These are phyloP conservation scores for Sarocladium brachiariae DNA, from an alignment of 2,329 filamentous ascomycete species.

Conservation along the genomic window DNA sequence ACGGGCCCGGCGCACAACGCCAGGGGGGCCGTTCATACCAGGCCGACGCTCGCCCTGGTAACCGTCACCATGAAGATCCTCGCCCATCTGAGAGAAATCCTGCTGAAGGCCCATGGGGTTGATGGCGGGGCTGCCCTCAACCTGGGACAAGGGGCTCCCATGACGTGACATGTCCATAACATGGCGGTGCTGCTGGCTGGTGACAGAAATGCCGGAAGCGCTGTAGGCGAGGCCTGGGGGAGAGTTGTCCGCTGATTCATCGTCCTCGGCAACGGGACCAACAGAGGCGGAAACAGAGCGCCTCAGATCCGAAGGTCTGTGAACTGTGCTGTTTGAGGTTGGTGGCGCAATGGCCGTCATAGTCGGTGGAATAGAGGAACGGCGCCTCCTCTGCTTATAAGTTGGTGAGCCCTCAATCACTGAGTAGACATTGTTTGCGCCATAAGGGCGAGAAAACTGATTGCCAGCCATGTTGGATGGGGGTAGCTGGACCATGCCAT, in stretches of 20 bases:
- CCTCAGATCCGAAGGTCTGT: constrained; percentile 83
- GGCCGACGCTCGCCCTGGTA: constrained; percentile 50
- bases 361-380: constrained; percentile 83
- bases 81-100: constrained; percentile 58
- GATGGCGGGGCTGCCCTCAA: constrained; percentile 74
- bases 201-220: constrained; percentile 58
- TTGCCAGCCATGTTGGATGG: constrained; percentile 75
- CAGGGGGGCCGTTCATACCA: constrained; percentile 41
- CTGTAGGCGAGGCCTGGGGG: constrained; percentile 70
- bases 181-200: constrained; percentile 66
- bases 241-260: constrained; percentile 72
- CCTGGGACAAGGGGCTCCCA: constrained; percentile 78
- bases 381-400: constrained; percentile 92
- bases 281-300: constrained; percentile 86
- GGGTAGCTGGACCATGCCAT: constrained; percentile 85
- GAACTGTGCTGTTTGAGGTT: constrained; percentile 57
- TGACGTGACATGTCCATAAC: constrained; percentile 79
- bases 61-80: constrained; percentile 53
- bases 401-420: constrained; percentile 97
- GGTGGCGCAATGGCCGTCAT: constrained; percentile 63
- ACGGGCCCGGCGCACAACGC: constrained; percentile 76
- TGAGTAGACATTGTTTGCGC: constrained; percentile 76
- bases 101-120: constrained; percentile 66
- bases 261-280: constrained; percentile 70
- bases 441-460: constrained; percentile 71